Base-by-base conservation (phyloP, 257 asterid genomes). In the Penstemon barbatus region DNA sequence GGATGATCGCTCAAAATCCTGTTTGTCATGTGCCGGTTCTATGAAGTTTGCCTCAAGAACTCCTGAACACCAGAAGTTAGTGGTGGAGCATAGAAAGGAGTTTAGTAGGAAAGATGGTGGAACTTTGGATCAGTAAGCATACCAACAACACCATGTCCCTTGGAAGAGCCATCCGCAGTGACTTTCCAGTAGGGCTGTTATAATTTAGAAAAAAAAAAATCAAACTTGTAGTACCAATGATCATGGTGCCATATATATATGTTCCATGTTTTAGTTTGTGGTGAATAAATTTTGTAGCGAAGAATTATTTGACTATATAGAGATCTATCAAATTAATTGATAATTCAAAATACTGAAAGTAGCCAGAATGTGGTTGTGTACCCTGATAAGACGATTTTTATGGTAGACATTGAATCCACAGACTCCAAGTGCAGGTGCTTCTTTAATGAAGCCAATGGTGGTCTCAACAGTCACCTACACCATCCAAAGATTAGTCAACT, bases 11-110 rank as follows among this genome's bases (percentile, higher is more conserved):
- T 90, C 98, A 81, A 92, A 92, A 67, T 90, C 98, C 80, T 92
- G 98, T 78, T 92, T 92, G 85, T 92, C 97, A 50, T 92, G 98
- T 44, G 97, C 96, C 68, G 98, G 98, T 88, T 90, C 96, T 57
- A 90, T 88, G 80, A 82, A 90, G 81, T 90, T 92, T 65, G 96
- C 92, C 80, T 90, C 98, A 53, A 92, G 91, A 72, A 92, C 94
- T 61, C 98, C 98, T 90, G 85, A 66, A 64, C 37, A 48, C 51
- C 71, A 65, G 51, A 74, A 57, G 57, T 74, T 81, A 73, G 81
- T 56, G 8, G 58, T 15, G n/a, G 4, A 37, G 64, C 25, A 42
- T 38, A 38, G n/a, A 63, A 0, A 71, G 49, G 5, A 56, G 54
- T 49, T 6, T 25, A 10, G 40, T 10, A 44, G 60, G 67, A 49